Evolutionary conservation across 805 yeast species (phyloP).

Genomic region (Saccharomycopsis javanensis): DNA sequence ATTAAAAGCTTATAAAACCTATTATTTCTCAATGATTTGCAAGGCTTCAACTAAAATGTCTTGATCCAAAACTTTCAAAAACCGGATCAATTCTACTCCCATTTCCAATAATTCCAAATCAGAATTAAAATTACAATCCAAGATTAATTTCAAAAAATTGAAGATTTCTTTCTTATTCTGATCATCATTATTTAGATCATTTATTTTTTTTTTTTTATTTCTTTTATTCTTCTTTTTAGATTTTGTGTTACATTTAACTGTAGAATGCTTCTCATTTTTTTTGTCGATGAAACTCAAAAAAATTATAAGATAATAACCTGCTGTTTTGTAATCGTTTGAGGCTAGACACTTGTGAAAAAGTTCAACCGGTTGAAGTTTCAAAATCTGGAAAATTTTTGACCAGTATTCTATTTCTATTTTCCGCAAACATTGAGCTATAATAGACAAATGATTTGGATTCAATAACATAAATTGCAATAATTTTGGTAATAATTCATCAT

Average conservation of each 20-base stretch:
- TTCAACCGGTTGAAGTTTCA: slow-evolving; percentile 33
- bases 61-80: slow-evolving; percentile 24
- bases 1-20: too few species aligned
- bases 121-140: slow-evolving; percentile 19
- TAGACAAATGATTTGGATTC: slow-evolving; percentile 22
- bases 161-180: slow-evolving; percentile 21
- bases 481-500: slow-evolving; percentile 15
- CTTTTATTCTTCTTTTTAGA: background rate
- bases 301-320: slow-evolving; percentile 38
- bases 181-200: slow-evolving; percentile 8
- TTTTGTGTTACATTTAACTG: background rate
- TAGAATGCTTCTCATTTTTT: slow-evolving; percentile 19
- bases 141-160: slow-evolving; percentile 23
- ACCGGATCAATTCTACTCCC: slow-evolving; percentile 25
- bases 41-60: background rate
- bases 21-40: background rate
- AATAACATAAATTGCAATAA: slow-evolving; percentile 10
- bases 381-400: slow-evolving; percentile 31
- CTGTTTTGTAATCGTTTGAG: slow-evolving; percentile 33
- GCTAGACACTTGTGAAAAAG: slow-evolving; percentile 34
- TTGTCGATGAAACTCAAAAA: slow-evolving; percentile 29
- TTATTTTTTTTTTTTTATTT: background rate
- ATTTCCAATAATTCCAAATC: slow-evolving; percentile 27
- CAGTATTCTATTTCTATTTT: slow-evolving; percentile 43
- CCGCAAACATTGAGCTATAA: slow-evolving; percentile 40